phyloP scores from a whole-genome alignment of 228 moss, liverwort and hornwort genomes.

The Sphagnum fallax region DNA sequence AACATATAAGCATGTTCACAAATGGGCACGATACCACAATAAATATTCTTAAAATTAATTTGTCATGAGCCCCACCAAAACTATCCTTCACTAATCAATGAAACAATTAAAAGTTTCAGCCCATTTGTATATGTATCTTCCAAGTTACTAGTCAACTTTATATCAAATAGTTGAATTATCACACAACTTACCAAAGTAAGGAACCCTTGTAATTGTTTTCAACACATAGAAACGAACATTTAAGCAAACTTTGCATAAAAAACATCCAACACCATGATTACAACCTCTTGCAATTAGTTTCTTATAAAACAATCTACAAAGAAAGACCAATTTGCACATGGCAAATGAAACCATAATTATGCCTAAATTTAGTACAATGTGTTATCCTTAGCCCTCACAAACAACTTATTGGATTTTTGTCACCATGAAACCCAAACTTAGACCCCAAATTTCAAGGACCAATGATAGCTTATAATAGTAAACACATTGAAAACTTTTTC shows the following conservation, averaged over 20 bases:
- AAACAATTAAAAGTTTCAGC: neutral
- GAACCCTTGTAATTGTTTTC: conserved; percentile 84
- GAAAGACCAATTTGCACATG: neutral
- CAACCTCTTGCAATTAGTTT: conserved; percentile 25
- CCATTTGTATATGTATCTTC: neutral
- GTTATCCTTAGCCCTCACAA: neutral
- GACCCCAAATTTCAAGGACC: neutral
- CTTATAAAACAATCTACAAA: neutral
- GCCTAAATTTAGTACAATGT: neutral
- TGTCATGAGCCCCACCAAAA: neutral
- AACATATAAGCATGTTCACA: neutral
- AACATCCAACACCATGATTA: conserved; percentile 59
- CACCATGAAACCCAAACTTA: neutral
- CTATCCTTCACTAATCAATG: neutral
- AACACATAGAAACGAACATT: conserved; percentile 73
- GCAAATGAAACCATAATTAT: neutral
- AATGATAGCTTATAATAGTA: conserved; percentile 38
- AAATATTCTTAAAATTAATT: neutral
- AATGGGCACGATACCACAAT: neutral
- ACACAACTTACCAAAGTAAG: conserved; percentile 56
- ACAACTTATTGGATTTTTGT: too few species aligned
- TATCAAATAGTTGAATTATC: neutral
- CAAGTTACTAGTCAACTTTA: neutral
- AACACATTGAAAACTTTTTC: conserved; percentile 67
- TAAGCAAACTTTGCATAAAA: conserved; percentile 65